These are phyloP conservation scores for Tilletia walkeri DNA, from an alignment of 1,284 basidiomycete genomes.

Conservation along the genomic window DNA sequence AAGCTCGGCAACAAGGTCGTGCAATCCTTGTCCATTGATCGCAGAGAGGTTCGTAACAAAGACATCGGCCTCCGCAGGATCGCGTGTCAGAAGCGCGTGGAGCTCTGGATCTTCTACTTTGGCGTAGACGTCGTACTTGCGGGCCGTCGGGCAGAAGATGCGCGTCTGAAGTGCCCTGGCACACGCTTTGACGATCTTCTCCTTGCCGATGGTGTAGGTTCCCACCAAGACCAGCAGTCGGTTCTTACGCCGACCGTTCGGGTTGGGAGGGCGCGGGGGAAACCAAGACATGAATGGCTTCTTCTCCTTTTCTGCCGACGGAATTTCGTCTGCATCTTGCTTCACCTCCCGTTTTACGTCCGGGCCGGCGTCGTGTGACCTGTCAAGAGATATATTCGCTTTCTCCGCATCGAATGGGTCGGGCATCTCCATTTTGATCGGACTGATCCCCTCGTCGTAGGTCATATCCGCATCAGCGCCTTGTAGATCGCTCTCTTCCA, in stretches of 20 bases:
- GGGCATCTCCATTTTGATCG: not conserved
- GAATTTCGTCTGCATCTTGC: too few species aligned
- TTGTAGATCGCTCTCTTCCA: not conserved
- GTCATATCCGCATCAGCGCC: too few species aligned
- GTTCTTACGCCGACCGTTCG: not conserved
- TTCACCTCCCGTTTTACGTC: not conserved
- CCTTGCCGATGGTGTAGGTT: constrained; percentile 96
- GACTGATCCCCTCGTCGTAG: not conserved
- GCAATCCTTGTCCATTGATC: constrained; percentile 75
- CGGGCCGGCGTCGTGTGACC: not conserved
- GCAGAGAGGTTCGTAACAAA: constrained; percentile 80
- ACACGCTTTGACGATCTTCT: constrained; percentile 90
- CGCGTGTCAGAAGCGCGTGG: constrained; percentile 71
- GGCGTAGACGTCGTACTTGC: constrained; percentile 46
- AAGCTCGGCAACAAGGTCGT: constrained; percentile 65
- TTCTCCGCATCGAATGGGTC: not conserved
- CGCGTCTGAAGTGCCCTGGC: constrained; percentile 78
- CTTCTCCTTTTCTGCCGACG: not conserved
- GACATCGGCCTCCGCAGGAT: constrained; percentile 74
- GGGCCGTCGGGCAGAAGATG: constrained; percentile 77
- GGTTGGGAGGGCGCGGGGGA: not conserved
- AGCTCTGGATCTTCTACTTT: constrained; percentile 78
- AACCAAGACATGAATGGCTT: constrained; percentile 10
- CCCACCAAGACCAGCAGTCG: constrained; percentile 76
- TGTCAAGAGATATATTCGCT: not conserved